Evolutionary conservation across 2,329 filamentous ascomycete species (phyloP).

Genomic region (Dryadomyces quercus-mongolicae): DNA sequence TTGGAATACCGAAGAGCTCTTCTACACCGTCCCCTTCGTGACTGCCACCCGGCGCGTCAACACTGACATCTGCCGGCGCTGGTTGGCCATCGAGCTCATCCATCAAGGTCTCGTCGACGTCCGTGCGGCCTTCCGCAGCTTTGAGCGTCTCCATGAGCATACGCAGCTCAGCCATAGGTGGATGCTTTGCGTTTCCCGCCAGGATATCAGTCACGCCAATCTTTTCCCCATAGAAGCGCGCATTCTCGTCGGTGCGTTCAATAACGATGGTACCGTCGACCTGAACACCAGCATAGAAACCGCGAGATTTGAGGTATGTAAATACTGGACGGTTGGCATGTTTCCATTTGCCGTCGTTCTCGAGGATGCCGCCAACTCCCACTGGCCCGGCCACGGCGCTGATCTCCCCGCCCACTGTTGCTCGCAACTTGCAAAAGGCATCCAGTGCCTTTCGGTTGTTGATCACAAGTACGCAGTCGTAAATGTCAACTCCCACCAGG

Average conservation of each 20-base stretch:
- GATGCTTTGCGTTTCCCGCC: slow-evolving; percentile 25
- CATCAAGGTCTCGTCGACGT: slow-evolving; percentile 21
- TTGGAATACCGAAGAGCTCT: slow-evolving; percentile 23
- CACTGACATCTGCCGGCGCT: slow-evolving; percentile 22
- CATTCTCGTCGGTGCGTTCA: slow-evolving; percentile 76
- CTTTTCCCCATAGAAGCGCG: slow-evolving; percentile 63
- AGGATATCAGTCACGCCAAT: slow-evolving; percentile 36
- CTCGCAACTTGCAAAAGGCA: slow-evolving; percentile 62
- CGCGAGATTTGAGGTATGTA: slow-evolving; percentile 74
- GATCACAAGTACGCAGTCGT: slow-evolving; percentile 80
- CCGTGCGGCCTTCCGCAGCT: slow-evolving; percentile 17
- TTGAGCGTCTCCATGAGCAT: slow-evolving; percentile 15
- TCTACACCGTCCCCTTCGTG: slow-evolving; percentile 6
- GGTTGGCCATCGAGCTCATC: slow-evolving; percentile 22
- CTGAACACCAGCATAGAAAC: slow-evolving; percentile 77
- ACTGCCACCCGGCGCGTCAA: slow-evolving; percentile 15
- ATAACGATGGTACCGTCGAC: slow-evolving; percentile 80
- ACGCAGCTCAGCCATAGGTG: slow-evolving; percentile 5
- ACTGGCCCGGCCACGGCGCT: slow-evolving; percentile 59
- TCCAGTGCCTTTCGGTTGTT: slow-evolving; percentile 65
- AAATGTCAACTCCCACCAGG: slow-evolving; percentile 72
- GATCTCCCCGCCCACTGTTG: slow-evolving; percentile 67
- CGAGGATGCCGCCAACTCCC: slow-evolving; percentile 61
- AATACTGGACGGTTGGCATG: slow-evolving; percentile 30
- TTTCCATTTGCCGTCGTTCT: slow-evolving; percentile 23